Evolutionary conservation across 495 filamentous ascomycete species (phyloP).

Genomic region (Penicillium coprophilum): DNA sequence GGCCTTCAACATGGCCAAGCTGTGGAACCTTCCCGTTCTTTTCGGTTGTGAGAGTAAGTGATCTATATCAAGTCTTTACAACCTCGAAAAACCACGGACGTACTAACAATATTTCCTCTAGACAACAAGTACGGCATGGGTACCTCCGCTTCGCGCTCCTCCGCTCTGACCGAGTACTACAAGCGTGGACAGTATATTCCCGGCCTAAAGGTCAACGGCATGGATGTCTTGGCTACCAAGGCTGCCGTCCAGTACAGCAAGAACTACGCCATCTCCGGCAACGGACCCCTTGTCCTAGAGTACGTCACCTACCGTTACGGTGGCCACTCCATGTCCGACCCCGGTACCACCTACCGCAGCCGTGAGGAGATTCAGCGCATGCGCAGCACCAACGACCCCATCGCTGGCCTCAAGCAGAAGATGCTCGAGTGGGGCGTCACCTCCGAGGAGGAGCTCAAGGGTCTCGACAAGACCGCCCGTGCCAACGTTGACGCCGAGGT

Average conservation of each 20-base stretch:
- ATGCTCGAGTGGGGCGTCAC: constrained; percentile 92
- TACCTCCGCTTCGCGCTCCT: constrained; percentile 89
- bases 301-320: constrained; percentile 99
- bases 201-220: constrained; percentile 98
- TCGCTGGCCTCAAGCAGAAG: constrained; percentile 96
- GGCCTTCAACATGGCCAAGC: constrained; percentile 99
- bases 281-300: constrained; percentile 93
- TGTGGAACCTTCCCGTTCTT: constrained; percentile 92
- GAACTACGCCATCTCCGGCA: constrained; percentile 73
- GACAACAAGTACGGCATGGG: constrained; percentile 99
- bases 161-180: constrained; percentile 98
- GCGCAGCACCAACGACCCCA: constrained; percentile 97
- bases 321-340: constrained; percentile 99
- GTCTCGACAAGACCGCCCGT: constrained; percentile 88
- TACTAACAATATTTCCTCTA: constrained; percentile 36
- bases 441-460: constrained; percentile 95
- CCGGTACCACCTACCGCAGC: constrained; percentile 97
- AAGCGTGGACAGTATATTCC: constrained; percentile 99
- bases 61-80: neutral
- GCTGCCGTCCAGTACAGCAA: constrained; percentile 91
- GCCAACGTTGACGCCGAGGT: constrained; percentile 85
- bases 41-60: constrained; percentile 97
- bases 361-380: constrained; percentile 99
- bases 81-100: neutral
- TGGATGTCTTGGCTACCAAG: constrained; percentile 98